Evolutionary conservation across 345 rosid species (phyloP).

Genomic region (Cardamine resedifolia): DNA sequence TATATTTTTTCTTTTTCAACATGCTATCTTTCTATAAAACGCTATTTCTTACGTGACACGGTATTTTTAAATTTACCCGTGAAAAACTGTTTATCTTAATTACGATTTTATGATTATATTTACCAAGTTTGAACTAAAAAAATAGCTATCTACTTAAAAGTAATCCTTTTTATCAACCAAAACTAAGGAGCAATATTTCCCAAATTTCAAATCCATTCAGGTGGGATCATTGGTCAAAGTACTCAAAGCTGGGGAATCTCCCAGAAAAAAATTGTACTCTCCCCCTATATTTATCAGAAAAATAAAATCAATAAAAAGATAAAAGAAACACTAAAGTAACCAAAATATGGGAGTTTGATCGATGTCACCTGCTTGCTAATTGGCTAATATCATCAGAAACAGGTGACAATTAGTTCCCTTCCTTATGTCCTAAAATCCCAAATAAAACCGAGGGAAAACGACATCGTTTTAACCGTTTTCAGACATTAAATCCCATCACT

Average conservation of each 20-base stretch:
- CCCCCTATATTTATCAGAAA: not conserved
- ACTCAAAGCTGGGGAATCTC: constrained; percentile 1
- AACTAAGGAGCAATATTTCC: not conserved
- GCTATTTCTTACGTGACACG: not conserved
- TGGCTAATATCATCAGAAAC: not conserved
- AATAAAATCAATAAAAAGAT: not conserved
- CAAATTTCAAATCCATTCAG: constrained; percentile 10
- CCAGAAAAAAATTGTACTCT: not conserved
- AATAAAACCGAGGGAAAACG: not conserved
- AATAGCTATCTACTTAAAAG: not conserved
- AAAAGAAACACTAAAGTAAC: not conserved
- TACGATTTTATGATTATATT: too few species aligned
- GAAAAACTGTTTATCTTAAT: too few species aligned
- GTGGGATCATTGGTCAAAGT: constrained; percentile 10
- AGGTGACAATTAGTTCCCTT: not conserved
- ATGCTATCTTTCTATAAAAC: too few species aligned
- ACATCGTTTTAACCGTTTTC: not conserved
- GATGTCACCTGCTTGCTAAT: not conserved
- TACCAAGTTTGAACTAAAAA: not conserved
- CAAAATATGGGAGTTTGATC: not conserved
- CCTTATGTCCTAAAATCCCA: not conserved
- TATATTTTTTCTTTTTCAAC: not conserved
- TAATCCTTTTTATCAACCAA: not conserved
- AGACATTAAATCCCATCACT: constrained; percentile 5
- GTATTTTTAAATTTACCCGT: not conserved